Percentiles rank a stretch among this genome's conserved stretches.
phyloP scores from a whole-genome alignment of 2,329 filamentous ascomycete genomes.

The Colletotrichum lentis region DNA sequence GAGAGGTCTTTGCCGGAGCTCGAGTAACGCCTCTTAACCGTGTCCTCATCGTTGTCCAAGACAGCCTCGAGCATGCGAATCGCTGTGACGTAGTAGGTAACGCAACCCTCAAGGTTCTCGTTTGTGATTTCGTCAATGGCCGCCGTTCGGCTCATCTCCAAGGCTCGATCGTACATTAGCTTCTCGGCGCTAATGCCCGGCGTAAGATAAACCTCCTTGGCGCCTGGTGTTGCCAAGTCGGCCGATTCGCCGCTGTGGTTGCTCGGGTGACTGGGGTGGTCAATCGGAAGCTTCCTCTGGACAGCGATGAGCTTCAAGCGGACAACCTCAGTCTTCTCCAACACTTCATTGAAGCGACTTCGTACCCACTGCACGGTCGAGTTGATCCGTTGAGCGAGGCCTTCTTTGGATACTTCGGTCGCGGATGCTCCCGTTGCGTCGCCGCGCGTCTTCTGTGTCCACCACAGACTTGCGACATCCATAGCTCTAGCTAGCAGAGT shows the following conservation, averaged over 20 bases:
- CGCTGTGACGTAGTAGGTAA: constrained; percentile 91
- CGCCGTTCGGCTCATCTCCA: constrained; percentile 95
- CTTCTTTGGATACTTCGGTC: constrained; percentile 58
- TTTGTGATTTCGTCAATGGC: constrained; percentile 96
- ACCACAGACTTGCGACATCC: constrained; percentile 94
- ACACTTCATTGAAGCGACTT: constrained; percentile 91
- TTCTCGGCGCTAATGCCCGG: constrained; percentile 93
- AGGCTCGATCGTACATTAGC: constrained; percentile 95
- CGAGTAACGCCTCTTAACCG: constrained; percentile 50
- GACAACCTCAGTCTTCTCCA: constrained; percentile 97
- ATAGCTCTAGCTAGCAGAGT: constrained; percentile 91
- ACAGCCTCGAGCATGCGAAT: constrained; percentile 96
- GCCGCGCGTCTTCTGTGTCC: constrained; percentile 78
- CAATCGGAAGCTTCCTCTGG: constrained; percentile 81
- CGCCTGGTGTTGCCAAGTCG: constrained; percentile 67
- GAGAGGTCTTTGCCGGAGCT: constrained; percentile 53
- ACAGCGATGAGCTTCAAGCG: constrained; percentile 85
- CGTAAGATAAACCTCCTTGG: constrained; percentile 83
- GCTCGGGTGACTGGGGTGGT: constrained; percentile 85
- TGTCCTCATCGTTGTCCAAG: constrained; percentile 79
- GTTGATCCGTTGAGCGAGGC: constrained; percentile 73
- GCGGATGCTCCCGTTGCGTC: constrained; percentile 58
- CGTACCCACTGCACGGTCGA: constrained; percentile 96
- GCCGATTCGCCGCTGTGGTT: constrained; percentile 73
- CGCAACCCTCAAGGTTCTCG: constrained; percentile 85